phyloP scores from a whole-genome alignment of 805 yeast genomes.

The Candida namnaoensis region DNA sequence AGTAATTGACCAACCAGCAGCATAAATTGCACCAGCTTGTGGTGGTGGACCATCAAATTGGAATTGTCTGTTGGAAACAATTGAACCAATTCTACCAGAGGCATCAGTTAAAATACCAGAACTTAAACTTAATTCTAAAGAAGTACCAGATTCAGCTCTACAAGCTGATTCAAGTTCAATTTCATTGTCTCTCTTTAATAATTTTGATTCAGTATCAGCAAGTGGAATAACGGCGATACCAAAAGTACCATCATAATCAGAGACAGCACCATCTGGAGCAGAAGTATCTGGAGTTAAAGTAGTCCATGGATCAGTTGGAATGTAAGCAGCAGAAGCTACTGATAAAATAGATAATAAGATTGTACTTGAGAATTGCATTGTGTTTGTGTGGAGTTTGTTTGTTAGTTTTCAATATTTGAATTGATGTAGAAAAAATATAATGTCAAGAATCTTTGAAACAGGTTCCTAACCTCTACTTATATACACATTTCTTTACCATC shows the following conservation, averaged over 20 bases:
- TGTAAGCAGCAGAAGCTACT: slow-evolving; percentile 65
- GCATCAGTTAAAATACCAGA: slow-evolving; percentile 46
- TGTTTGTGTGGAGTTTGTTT: too few species aligned
- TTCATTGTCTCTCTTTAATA: slow-evolving; percentile 7
- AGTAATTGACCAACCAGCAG: slow-evolving; percentile 55
- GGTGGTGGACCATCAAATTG: slow-evolving; percentile 86
- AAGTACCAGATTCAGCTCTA: slow-evolving; percentile 8
- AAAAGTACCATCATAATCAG: slow-evolving; percentile 27
- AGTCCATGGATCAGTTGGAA: slow-evolving; percentile 46
- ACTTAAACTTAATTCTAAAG: slow-evolving; percentile 34
- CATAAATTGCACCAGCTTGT: slow-evolving; percentile 68
- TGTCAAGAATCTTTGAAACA: too few species aligned
- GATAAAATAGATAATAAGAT: too few species aligned
- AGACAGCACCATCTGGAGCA: slow-evolving; percentile 26
- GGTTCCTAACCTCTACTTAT: too few species aligned
- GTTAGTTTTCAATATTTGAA: too few species aligned
- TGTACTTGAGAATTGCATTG: too few species aligned
- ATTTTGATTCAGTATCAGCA: slow-evolving; percentile 14
- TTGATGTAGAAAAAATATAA: too few species aligned
- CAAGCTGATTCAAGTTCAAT: neutral
- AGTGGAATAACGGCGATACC: slow-evolving; percentile 35
- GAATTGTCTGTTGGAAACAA: slow-evolving; percentile 79
- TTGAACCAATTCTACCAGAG: slow-evolving; percentile 64
- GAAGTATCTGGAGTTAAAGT: slow-evolving; percentile 31
- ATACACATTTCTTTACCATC: too few species aligned